Conservation (phyloP, 306 rosid genomes). For the Mucuna pruriens region DNA sequence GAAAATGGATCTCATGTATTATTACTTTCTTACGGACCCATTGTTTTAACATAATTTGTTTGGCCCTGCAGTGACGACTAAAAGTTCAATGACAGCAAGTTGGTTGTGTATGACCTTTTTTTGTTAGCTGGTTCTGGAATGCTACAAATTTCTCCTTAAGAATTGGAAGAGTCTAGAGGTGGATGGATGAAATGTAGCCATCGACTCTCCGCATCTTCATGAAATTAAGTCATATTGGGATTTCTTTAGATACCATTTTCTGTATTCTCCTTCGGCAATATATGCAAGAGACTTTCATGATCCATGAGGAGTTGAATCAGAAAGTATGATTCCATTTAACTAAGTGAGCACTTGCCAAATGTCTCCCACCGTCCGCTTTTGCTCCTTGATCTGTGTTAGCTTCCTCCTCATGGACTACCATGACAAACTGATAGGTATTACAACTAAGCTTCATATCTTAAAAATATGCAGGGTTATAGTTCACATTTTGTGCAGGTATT, state of each 20-base stretch:
- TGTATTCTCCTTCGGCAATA: background rate
- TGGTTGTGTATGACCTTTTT: slow-evolving; percentile 52
- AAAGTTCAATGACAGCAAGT: slow-evolving; percentile 42
- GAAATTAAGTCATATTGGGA: slow-evolving; percentile 31
- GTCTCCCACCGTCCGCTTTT: slow-evolving; percentile 22
- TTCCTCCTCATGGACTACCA: too few species aligned
- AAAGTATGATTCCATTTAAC: slow-evolving; percentile 16
- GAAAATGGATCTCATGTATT: background rate
- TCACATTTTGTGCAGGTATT: too few species aligned
- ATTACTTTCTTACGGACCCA: background rate
- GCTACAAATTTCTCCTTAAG: slow-evolving; percentile 39
- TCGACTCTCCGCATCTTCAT: slow-evolving; percentile 49
- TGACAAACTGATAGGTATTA: too few species aligned
- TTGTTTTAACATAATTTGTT: background rate
- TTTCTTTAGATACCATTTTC: slow-evolving; percentile 10
- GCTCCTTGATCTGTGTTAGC: slow-evolving; percentile 14
- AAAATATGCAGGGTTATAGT: too few species aligned
- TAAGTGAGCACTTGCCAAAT: background rate
- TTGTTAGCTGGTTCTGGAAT: slow-evolving; percentile 51
- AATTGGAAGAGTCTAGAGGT: slow-evolving; percentile 40
- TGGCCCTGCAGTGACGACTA: slow-evolving; percentile 35
- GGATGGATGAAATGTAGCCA: slow-evolving; percentile 38
- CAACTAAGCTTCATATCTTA: too few species aligned
- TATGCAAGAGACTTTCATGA: slow-evolving; percentile 19
- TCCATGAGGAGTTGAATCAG: background rate